These are phyloP conservation scores for Cavenderia fasciculata DNA, from an alignment of 78 protist genomes.

Conservation along the genomic window DNA sequence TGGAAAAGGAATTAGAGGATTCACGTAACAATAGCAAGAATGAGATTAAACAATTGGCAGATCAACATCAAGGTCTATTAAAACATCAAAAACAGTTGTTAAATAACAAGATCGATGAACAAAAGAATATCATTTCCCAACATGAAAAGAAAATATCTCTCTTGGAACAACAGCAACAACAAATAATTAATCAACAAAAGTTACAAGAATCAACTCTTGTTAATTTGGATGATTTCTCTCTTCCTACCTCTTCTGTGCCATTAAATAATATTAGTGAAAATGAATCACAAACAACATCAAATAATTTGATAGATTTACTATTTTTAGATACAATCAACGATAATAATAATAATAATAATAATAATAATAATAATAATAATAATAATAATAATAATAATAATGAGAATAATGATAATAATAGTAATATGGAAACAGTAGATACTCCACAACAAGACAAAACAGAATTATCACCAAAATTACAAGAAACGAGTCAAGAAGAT, in stretches of 20 bases:
- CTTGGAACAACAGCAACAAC: neutral
- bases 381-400: too few species aligned
- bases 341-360: neutral
- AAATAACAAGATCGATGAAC: conserved; percentile 35
- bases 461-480: too few species aligned
- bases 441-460: too few species aligned
- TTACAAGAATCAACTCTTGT: too few species aligned
- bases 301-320: neutral
- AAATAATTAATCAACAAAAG: conserved; percentile 9
- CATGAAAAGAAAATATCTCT: conserved; percentile 33
- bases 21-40: neutral
- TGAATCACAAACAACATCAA: neutral
- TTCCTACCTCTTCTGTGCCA: too few species aligned
- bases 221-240: too few species aligned
- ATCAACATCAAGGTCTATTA: conserved; percentile 60
- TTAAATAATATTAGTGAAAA: too few species aligned
- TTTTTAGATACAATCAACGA: neutral
- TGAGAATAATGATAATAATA: too few species aligned
- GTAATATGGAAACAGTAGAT: too few species aligned
- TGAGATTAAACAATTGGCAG: conserved; percentile 36
- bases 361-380: neutral
- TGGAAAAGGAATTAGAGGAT: conserved; percentile 8
- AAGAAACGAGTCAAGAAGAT: too few species aligned
- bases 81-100: conserved; percentile 58
- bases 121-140: conserved; percentile 5